Base-by-base conservation (phyloP, 2,329 filamentous ascomycete genomes). In the Ceratocystis ficicola region DNA sequence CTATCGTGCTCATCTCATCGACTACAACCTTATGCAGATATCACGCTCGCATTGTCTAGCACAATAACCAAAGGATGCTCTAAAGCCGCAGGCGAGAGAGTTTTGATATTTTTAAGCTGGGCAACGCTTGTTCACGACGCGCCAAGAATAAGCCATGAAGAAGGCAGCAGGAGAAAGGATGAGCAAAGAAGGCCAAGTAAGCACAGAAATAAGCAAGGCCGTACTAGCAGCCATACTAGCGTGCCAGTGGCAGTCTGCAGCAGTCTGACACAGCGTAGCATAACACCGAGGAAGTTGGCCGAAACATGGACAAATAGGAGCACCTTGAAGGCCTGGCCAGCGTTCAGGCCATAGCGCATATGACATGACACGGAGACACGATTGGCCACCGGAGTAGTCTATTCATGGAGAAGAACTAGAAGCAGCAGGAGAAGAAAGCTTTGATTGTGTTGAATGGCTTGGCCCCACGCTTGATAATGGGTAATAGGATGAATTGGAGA, bases 391-490 rank as follows among this genome's bases (percentile, higher is more conserved):
- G 55, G 30, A 2, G 36, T 32, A 36, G 55, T 17, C 55, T 59
- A 59, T 59, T 32, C 22, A 15, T 10, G 55, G 55, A 59, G 55
- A 59, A 59, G 55, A 36, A 59, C 25, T 59, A 59, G 55, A 59
- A 59, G 55, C 55, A 59, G n/a, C 28, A 28, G 36, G 32, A 59
- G 55, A 36, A 59, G 55, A 59, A 59, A 36, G 55, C 55, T 59
- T 59, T 36, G 55, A 59, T 28, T 32, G 25, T 30, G 55, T 3
- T 59, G 28, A 20, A 32, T 59, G 28, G 32, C 28, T 36, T 25
- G 17, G 36, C 36, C 8, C 48, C 48, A 25, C 20, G 20, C 8
- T 22, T 59, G 28, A 57, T 50, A 57, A 15, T 57, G 52, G 8
- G 10, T 2, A 4, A 20, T 10, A 57, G 52, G 48, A 52, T 52